phyloP scores from a whole-genome alignment of 192 early-diverging fungal genomes.

The Backusella parvicylindrica region DNA sequence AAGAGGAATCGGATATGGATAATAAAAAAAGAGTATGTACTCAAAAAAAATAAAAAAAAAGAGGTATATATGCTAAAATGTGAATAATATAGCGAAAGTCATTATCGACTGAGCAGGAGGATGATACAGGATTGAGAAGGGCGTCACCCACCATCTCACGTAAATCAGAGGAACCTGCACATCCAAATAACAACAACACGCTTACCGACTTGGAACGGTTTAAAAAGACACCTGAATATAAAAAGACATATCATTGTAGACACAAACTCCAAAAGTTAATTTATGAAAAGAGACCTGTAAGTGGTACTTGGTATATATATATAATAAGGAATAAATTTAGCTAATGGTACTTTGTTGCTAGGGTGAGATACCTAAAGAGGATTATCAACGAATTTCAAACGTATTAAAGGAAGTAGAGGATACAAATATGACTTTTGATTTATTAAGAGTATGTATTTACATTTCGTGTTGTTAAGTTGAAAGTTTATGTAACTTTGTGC shows the following conservation, averaged over 20 bases:
- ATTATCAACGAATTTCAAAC: slow-evolving; percentile 33
- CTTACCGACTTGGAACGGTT: background rate
- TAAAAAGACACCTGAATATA: slow-evolving; percentile 16
- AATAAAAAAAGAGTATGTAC: background rate
- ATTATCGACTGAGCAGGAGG: slow-evolving; percentile 17
- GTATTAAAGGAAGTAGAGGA: slow-evolving; percentile 33
- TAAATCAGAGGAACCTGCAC: slow-evolving; percentile 1
- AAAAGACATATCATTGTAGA: slow-evolving; percentile 26
- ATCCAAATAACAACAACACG: background rate
- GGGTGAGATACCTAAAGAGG: slow-evolving; percentile 32
- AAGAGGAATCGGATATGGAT: background rate
- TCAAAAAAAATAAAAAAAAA: background rate
- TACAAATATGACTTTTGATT: slow-evolving; percentile 26
- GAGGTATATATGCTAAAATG: background rate
- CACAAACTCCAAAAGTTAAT: slow-evolving; percentile 36
- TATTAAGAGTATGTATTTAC: slow-evolving; percentile 27
- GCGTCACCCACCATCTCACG: background rate
- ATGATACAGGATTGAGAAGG: background rate
- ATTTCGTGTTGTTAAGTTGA: background rate
- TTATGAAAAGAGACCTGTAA: slow-evolving; percentile 37
- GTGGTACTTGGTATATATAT: background rate
- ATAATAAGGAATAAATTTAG: background rate
- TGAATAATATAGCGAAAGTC: slow-evolving; percentile 13
- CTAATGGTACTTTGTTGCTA: background rate
- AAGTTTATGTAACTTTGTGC: too few species aligned